Percentiles rank a stretch among this genome's conserved stretches.
These are phyloP conservation scores for Ophidiomyces ophidiicola DNA, from an alignment of 2,329 filamentous ascomycete genomes.

Conservation along the genomic window DNA sequence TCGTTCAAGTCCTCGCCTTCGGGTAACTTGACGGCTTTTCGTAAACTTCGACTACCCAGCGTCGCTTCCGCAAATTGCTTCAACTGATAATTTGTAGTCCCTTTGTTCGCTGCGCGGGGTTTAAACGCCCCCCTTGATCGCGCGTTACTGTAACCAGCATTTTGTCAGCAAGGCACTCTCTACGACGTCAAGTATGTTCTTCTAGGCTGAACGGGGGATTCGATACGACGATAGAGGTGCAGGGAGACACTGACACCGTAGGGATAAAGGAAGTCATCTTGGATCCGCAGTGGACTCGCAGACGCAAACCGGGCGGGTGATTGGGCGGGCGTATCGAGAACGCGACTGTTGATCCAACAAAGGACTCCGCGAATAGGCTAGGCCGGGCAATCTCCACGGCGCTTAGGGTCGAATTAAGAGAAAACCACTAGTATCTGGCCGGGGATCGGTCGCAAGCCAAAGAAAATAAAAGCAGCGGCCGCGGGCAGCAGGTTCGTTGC, in stretches of 20 bases:
- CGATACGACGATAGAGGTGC: too few species aligned
- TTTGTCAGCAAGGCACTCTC: not conserved
- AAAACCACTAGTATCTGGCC: not conserved
- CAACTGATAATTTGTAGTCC: conserved; percentile 82
- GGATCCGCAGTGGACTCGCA: conserved; percentile 1
- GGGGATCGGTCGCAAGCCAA: not conserved
- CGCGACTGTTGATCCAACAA: conserved; percentile 5
- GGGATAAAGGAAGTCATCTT: conserved; percentile 11
- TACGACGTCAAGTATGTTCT: too few species aligned
- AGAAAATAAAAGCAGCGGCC: too few species aligned
- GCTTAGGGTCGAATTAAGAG: not conserved
- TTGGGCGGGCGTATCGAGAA: not conserved
- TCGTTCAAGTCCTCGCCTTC: conserved; percentile 97
- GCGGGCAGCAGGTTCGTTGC: not conserved
- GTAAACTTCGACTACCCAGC: conserved; percentile 80
- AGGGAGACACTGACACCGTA: conserved; percentile 5
- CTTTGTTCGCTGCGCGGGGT: conserved; percentile 70
- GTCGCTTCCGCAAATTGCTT: conserved; percentile 98
- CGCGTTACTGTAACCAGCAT: conserved; percentile 55
- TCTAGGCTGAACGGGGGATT: too few species aligned
- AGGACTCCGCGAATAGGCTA: not conserved
- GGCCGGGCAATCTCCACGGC: not conserved
- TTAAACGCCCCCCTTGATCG: conserved; percentile 85
- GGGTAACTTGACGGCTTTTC: conserved; percentile 91
- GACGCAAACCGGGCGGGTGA: conserved; percentile 2